phyloP scores from a whole-genome alignment of 352 stramenopile genomes.

The Aphanomyces stellatus region DNA sequence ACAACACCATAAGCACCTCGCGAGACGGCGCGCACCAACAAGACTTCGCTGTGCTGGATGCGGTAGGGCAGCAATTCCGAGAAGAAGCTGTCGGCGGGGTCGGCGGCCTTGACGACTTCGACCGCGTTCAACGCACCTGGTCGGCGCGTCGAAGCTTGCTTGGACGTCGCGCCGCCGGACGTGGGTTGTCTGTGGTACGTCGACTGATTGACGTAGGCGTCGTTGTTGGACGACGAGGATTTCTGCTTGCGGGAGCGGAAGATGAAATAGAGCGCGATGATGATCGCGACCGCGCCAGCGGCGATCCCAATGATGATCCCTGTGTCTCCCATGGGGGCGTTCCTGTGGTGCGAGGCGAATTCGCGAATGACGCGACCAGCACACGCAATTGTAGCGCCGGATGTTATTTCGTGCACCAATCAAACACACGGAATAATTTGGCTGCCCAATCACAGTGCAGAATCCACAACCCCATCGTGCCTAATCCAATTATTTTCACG shows the following conservation, averaged over 20 bases:
- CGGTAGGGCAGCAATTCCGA: slow-evolving; percentile 62
- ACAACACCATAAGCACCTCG: slow-evolving; percentile 74
- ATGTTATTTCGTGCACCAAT: too few relatives aligned
- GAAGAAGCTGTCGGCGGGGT: slow-evolving; percentile 49
- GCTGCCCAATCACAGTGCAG: too few relatives aligned
- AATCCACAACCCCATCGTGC: too few relatives aligned
- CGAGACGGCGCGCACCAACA: slow-evolving; percentile 74
- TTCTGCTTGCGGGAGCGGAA: not conserved
- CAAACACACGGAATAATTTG: too few relatives aligned
- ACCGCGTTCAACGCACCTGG: not conserved
- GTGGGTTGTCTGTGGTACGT: not conserved
- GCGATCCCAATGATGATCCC: slow-evolving; percentile 8
- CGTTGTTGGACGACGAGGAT: not conserved
- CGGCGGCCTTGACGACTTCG: not conserved
- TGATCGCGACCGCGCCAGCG: not conserved
- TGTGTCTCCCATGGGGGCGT: slow-evolving; percentile 7
- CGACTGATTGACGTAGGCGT: not conserved
- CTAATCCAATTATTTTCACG: too few relatives aligned
- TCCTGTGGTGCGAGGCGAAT: too few relatives aligned
- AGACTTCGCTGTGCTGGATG: slow-evolving; percentile 67
- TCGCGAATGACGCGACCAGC: too few relatives aligned
- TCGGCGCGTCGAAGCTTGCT: not conserved
- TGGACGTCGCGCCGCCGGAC: not conserved
- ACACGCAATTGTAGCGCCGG: too few relatives aligned
- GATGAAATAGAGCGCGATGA: slow-evolving; percentile 12